These are phyloP conservation scores for Saussurea involucrata DNA, from an alignment of 129 eudicot genomes.

Conservation along the genomic window DNA sequence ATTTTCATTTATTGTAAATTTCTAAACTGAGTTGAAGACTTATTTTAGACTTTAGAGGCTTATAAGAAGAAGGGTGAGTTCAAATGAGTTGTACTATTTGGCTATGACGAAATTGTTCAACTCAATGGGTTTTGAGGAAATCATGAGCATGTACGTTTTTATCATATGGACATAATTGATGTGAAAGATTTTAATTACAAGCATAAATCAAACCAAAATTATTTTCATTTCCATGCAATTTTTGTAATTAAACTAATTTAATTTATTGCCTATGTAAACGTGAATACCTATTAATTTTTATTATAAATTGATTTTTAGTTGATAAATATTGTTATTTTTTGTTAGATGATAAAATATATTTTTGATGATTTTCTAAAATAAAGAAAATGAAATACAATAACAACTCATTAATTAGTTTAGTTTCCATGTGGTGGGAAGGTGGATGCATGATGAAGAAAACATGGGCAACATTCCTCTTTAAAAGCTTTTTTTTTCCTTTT, in stretches of 20 bases:
- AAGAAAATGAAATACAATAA: neutral
- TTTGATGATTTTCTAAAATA: neutral
- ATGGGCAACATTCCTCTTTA: conserved; percentile 28
- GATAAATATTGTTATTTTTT: no score
- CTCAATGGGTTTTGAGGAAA: conserved; percentile 49
- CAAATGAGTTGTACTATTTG: conserved; percentile 69
- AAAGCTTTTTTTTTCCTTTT: conserved; percentile 13
- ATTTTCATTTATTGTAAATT: conserved; percentile 69
- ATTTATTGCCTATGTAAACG: no score
- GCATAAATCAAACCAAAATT: no score
- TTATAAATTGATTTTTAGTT: no score
- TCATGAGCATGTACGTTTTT: conserved; percentile 45
- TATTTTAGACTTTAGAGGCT: no score
- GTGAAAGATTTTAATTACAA: conserved; percentile 1
- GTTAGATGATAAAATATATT: neutral
- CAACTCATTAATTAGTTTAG: conserved; percentile 11
- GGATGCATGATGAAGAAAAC: conserved; percentile 31
- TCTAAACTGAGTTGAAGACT: conserved; percentile 78
- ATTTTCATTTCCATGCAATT: no score
- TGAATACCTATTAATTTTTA: no score
- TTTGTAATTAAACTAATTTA: no score
- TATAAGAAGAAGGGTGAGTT: conserved; percentile 62
- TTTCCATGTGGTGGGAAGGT: conserved; percentile 26
- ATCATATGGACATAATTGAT: conserved; percentile 8
- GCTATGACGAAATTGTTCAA: conserved; percentile 65